Evolutionary conservation across 805 yeast species (phyloP).

Genomic region (Scheffersomyces stipitis): DNA sequence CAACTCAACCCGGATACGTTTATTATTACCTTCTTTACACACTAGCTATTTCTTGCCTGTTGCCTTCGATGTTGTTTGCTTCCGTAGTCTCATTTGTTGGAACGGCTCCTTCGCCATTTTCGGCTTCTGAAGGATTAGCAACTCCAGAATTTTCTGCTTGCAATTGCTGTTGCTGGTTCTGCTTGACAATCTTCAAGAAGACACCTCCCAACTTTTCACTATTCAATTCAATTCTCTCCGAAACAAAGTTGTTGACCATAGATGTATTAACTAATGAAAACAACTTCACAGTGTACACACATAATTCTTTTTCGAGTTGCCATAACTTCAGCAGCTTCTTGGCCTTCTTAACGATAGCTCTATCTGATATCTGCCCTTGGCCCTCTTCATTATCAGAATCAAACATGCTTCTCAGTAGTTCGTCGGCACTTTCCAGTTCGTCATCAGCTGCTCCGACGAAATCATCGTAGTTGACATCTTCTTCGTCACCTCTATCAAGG

Average conservation of each 20-base stretch:
- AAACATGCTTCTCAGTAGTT: constrained; percentile 7
- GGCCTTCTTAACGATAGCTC: neutral
- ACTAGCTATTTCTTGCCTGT: no score
- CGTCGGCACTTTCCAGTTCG: constrained; percentile 3
- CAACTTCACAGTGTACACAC: constrained; percentile 42
- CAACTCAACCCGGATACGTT: no score
- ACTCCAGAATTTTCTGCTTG: no score
- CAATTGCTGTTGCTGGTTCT: constrained; percentile 11
- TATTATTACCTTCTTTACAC: no score
- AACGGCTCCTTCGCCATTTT: no score
- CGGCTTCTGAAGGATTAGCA: no score
- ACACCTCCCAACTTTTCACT: constrained; percentile 31
- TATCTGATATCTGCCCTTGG: no score
- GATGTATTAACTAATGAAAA: constrained; percentile 32
- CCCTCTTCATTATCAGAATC: constrained; percentile 11
- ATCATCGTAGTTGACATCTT: constrained; percentile 45
- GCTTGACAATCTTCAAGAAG: constrained; percentile 22
- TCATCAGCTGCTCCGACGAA: constrained; percentile 11
- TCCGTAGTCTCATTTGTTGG: no score
- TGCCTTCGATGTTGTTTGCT: no score
- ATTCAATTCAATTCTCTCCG: constrained; percentile 39
- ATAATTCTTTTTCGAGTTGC: constrained; percentile 41
- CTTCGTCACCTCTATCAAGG: constrained; percentile 53
- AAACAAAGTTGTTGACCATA: constrained; percentile 24
- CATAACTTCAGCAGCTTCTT: constrained; percentile 17